Base-by-base conservation (phyloP, 2,329 filamentous ascomycete species). In the Paraphaeosphaeria minitans region DNA sequence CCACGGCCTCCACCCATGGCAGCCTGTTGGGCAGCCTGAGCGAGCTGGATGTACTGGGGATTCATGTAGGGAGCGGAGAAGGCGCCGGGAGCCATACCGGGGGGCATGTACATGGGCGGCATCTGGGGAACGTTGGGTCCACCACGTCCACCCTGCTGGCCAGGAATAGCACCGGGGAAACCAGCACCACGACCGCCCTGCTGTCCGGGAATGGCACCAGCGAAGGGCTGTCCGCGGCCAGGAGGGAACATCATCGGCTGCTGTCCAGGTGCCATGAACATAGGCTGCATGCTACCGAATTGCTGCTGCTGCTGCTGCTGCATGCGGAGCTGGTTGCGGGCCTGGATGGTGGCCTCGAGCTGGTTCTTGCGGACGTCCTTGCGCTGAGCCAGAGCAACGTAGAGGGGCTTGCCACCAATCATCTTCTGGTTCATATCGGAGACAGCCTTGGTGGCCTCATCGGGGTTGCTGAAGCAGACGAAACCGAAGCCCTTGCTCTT, bases 401-500 rank as follows among this genome's bases (percentile, higher is more conserved):
- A 99, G 61, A 99, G 86, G 58, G 95, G 95, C 88, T 99, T 99
- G 83, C 87, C 87, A 79, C 93, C 90, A 69, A 98, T 85, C 95
- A 99, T 99, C 80, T 95, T 93, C 85, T 98, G 94, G 85, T 99
- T 99, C 92, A 98, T 97, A 81, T 99, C 95, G 61, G 93, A 93
- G 66, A 99, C 94, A 66, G 95, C 95, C 88, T 98, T 98, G 82
- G 94, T 97, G 67, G 95, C 95, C 79, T 99, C 95, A 74, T 99
- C 95, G 61, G 95, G 93, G 85, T 96, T 98, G 87, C 91, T 95
- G 85, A 99, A 99, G 90, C 95, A 99, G 76, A 99, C 95, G 80
- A 99, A 99, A 73, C 95, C 95, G 78, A 99, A 99, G 78, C 95
- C 95, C 86, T 98, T 99, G 89, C 93, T 97, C 91, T 98, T 98